phyloP scores from a whole-genome alignment of 306 rosid genomes.

The Sechiopsis laciniata region DNA sequence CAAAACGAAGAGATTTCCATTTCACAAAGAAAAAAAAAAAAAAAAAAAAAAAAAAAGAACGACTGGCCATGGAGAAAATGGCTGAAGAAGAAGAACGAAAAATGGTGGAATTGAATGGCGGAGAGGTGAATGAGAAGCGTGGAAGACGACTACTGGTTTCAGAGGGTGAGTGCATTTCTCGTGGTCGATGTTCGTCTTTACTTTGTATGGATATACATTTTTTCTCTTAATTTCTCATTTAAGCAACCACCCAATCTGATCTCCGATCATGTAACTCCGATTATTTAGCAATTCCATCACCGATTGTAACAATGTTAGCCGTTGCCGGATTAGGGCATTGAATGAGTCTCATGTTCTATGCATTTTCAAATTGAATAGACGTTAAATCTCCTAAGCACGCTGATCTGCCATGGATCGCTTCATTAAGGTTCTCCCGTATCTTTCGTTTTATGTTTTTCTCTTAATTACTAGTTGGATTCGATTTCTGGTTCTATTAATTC shows the following conservation, averaged over 20 bases:
- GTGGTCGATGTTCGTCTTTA: constrained; percentile 51
- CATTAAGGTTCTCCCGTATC: constrained; percentile 30
- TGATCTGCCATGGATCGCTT: constrained; percentile 33
- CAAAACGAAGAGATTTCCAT: too few species aligned
- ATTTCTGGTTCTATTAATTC: background rate
- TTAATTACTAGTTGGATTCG: background rate
- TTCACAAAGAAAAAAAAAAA: too few species aligned
- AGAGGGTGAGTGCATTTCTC: constrained; percentile 43
- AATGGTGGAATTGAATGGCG: constrained; percentile 43
- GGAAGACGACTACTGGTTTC: constrained; percentile 13
- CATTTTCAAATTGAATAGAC: background rate
- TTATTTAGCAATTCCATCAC: background rate
- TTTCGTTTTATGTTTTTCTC: too few species aligned
- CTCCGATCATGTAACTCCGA: background rate
- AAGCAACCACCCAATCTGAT: too few species aligned
- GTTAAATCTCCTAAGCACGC: constrained; percentile 2
- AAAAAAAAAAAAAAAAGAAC: too few species aligned
- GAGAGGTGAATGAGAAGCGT: constrained; percentile 24
- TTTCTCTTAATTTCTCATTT: too few species aligned
- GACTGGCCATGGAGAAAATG: background rate
- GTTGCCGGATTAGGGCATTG: constrained; percentile 28
- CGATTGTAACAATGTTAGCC: constrained; percentile 17
- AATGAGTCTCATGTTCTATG: background rate
- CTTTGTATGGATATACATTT: constrained; percentile 18
- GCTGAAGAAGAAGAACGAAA: constrained; percentile 25